Evolutionary conservation across 2,329 filamentous ascomycete genomes (phyloP).

Genomic region (Xylariaceae sp.): DNA sequence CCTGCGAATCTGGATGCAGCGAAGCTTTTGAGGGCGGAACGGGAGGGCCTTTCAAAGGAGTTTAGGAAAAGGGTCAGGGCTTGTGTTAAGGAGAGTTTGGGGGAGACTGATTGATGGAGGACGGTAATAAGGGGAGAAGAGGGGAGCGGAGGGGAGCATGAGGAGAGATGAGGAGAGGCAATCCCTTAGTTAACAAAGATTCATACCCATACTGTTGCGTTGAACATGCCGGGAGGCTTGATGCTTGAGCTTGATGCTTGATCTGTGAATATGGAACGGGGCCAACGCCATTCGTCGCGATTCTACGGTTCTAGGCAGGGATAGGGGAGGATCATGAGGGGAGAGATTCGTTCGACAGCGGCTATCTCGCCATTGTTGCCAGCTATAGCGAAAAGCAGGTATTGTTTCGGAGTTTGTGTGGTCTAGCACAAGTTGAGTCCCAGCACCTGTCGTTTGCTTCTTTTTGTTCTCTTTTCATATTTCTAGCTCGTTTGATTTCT

Average conservation of each 20-base stretch:
- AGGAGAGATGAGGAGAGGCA: too few relatives aligned
- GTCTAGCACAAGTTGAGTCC: conserved; percentile 1
- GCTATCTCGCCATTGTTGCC: neutral
- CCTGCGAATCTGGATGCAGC: conserved; percentile 95
- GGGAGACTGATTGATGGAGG: conserved; percentile 51
- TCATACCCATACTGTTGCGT: too few relatives aligned
- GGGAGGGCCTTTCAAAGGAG: conserved; percentile 54
- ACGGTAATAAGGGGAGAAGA: too few relatives aligned
- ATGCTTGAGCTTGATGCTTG: neutral
- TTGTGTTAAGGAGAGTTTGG: conserved; percentile 75
- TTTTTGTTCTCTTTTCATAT: neutral
- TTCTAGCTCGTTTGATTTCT: neutral
- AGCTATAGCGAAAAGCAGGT: conserved; percentile 7
- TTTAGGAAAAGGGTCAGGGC: conserved; percentile 74
- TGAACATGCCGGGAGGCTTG: neutral
- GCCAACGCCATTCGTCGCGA: too few relatives aligned
- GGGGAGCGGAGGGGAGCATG: too few relatives aligned
- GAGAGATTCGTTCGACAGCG: neutral
- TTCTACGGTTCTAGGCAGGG: neutral
- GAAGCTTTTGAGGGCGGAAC: conserved; percentile 76
- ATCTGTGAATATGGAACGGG: conserved; percentile 16
- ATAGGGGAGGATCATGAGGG: neutral
- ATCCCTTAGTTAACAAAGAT: too few relatives aligned
- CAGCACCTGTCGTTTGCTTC: neutral
- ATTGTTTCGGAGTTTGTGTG: conserved; percentile 13